phyloP scores from a whole-genome alignment of 257 asterid species.

The Fraxinus quadrangulata region DNA sequence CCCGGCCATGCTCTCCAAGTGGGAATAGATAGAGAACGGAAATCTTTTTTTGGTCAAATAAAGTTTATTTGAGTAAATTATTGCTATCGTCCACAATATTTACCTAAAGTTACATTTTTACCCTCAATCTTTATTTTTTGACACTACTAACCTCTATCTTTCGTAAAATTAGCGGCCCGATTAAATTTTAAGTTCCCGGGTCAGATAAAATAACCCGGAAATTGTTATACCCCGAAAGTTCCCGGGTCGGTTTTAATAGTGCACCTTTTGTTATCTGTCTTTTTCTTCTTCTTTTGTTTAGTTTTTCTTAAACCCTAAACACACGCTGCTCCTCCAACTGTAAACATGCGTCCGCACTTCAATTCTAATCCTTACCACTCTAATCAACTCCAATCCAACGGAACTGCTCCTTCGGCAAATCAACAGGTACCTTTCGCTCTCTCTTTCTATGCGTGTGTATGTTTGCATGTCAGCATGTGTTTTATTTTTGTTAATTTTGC shows the following conservation, averaged over 20 bases:
- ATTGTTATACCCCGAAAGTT: too few species aligned
- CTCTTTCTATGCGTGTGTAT: background rate
- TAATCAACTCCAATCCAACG: conserved; percentile 43
- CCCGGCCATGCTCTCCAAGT: conserved; percentile 40
- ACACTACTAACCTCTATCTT: too few species aligned
- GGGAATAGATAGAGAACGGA: background rate
- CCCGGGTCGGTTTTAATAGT: background rate
- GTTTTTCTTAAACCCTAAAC: conserved; percentile 34
- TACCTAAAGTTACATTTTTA: too few species aligned
- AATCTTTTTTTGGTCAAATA: too few species aligned
- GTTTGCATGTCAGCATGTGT: background rate
- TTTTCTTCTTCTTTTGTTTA: too few species aligned
- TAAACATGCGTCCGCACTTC: conserved; percentile 44
- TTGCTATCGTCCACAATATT: too few species aligned
- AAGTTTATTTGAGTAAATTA: too few species aligned
- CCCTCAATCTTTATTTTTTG: too few species aligned
- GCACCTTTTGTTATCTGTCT: background rate
- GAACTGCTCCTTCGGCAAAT: conserved; percentile 36
- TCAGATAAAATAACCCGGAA: too few species aligned
- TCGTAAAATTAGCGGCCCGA: too few species aligned
- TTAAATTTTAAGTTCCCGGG: too few species aligned
- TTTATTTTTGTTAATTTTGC: background rate
- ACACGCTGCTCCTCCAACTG: background rate
- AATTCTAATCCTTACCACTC: conserved; percentile 38
- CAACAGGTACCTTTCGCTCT: conserved; percentile 38